Evolutionary conservation across 352 stramenopile genomes (phyloP).

Genomic region (Phytopythium ostracodes): DNA sequence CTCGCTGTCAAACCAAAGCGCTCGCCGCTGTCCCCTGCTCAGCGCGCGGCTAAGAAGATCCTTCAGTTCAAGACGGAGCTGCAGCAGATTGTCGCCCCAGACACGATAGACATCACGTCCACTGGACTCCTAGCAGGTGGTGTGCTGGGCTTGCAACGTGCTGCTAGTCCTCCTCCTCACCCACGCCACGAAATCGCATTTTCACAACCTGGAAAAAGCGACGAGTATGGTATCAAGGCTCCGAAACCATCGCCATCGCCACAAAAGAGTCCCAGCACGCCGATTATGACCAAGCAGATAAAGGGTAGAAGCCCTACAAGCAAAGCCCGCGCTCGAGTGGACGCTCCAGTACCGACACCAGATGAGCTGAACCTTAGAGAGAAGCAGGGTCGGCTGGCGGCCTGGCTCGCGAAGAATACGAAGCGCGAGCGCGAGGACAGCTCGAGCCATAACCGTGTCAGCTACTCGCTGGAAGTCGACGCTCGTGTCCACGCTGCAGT

Average conservation of each 20-base stretch:
- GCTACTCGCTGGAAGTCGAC: constrained; percentile 37
- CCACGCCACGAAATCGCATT: too few species aligned
- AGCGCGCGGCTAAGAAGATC: constrained; percentile 51
- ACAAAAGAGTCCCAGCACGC: background rate
- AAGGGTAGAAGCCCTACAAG: background rate
- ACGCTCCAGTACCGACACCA: background rate
- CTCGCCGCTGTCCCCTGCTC: constrained; percentile 30
- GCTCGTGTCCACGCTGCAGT: constrained; percentile 29
- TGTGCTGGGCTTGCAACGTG: background rate
- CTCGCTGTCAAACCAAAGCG: constrained; percentile 13
- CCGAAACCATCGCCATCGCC: background rate
- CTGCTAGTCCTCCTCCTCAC: background rate
- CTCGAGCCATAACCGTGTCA: background rate
- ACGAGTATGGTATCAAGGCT: background rate
- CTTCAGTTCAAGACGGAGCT: constrained; percentile 45
- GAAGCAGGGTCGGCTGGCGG: constrained; percentile 2
- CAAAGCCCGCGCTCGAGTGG: background rate
- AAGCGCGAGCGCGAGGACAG: constrained; percentile 15
- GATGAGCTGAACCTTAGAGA: background rate
- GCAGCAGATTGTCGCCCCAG: constrained; percentile 2
- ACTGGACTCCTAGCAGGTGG: background rate
- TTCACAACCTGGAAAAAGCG: background rate
- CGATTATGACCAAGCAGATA: background rate
- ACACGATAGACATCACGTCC: background rate
- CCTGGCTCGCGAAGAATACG: constrained; percentile 14